Base-by-base conservation (phyloP, 2,329 filamentous ascomycete species). In the Graphiopsis chlorocephala region DNA sequence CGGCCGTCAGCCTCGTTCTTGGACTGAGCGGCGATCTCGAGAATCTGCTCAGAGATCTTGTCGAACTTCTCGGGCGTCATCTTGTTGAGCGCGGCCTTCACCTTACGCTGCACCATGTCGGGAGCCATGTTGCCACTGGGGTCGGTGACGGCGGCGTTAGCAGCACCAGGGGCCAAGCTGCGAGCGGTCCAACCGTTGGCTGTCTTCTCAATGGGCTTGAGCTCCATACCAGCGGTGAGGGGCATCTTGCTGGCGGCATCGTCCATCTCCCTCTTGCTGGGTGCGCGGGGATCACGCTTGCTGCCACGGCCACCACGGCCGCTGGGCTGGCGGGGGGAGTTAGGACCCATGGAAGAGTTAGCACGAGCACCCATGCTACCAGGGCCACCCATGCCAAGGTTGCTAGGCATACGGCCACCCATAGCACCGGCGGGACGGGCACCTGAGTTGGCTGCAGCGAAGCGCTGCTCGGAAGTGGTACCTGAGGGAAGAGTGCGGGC, bases 61-160 rank as follows among this genome's bases (percentile, higher is more conserved):
- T 97, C 93, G 73, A 99, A 99, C 76, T 98, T 99, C 81, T 99
- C 95, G 0, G 95, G 95, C 0, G 95, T 98, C 95, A 99, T 98
- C 90, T 99, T 99, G 88, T 99, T 99, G 73, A 99, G 84, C 67
- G 91, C 91, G 69, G 93, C 90, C 88, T 99, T 99, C 77, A 99
- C 95, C 88, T 99, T 99, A 72, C 94, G 90, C 82, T 99, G 95
- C 65, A 99, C 95, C 83, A 95, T 88, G 72, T 94, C 92, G 26
- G 95, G 94, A 69, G 96, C 88, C 81, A 98, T 86, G 72, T 91
- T 85, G 59, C 82, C 82, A 67, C 81, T 82, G 70, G 81, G 78
- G 33, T 68, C 71, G 38, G 69, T 61, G 66, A 82, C 77, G 68
- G 82, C 79, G 64, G 83, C 79, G 66, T 79, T 74, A 64, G 78